Percentiles rank a stretch among this genome's conserved stretches.
phyloP scores from a whole-genome alignment of 2,329 filamentous ascomycete genomes.

The Ceratocystis cubensis region DNA sequence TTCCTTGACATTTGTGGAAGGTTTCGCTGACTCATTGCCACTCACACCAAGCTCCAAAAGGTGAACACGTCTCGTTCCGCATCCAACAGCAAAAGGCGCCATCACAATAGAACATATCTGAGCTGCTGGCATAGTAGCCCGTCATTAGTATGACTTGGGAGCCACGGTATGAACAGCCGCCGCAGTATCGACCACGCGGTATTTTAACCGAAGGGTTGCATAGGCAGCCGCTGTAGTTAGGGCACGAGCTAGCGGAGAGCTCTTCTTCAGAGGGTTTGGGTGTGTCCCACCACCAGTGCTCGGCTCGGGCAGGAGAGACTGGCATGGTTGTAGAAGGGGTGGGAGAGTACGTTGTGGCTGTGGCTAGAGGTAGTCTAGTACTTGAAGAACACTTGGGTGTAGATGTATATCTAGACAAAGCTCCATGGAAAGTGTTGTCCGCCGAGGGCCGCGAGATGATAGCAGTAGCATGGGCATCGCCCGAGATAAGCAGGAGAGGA shows the following conservation, averaged over 20 bases:
- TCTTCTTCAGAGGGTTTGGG: not conserved
- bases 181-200: slow-evolving; percentile 8
- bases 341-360: not conserved
- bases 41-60: slow-evolving; percentile 15
- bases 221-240: slow-evolving; percentile 11
- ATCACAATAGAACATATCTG: slow-evolving; percentile 12
- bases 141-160: slow-evolving; percentile 4
- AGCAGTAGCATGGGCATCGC: not conserved
- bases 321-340: not conserved
- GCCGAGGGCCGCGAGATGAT: not conserved
- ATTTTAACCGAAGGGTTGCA: not conserved
- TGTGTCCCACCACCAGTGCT: not conserved
- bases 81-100: slow-evolving; percentile 19
- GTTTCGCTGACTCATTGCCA: not conserved
- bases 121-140: not conserved
- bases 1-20: no score
- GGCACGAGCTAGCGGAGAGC: not conserved
- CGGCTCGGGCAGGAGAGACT: not conserved
- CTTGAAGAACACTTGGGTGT: not conserved
- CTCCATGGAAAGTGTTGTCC: not conserved
- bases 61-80: slow-evolving; percentile 20
- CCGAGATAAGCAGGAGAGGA: not conserved
- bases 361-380: not conserved
- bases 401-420: not conserved
- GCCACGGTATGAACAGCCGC: not conserved